These are phyloP conservation scores for Hypoxylon crocopeplum DNA, from an alignment of 495 filamentous ascomycete genomes.

Conservation along the genomic window DNA sequence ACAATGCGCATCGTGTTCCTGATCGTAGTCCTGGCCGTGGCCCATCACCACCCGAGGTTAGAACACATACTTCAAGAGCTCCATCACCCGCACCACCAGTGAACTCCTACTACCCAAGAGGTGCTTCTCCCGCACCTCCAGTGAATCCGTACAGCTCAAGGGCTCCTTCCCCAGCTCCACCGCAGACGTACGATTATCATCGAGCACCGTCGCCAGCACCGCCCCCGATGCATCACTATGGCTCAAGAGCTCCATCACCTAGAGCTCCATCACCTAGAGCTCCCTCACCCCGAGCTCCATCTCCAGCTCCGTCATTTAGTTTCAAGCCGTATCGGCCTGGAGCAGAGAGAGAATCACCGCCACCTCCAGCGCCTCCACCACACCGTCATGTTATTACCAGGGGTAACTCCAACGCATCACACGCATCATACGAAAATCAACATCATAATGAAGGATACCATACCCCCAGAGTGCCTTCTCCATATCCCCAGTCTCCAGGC, in stretches of 20 bases:
- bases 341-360: constrained; percentile 49
- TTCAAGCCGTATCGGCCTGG: constrained; percentile 50
- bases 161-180: constrained; percentile 40
- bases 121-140: constrained; percentile 44
- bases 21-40: constrained; percentile 29
- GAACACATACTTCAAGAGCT: constrained; percentile 39
- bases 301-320: constrained; percentile 51
- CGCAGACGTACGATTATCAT: constrained; percentile 27
- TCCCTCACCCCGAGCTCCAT: constrained; percentile 43
- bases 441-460: constrained; percentile 49
- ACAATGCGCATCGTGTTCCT: constrained; percentile 33
- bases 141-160: constrained; percentile 27
- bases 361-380: constrained; percentile 62
- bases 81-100: constrained; percentile 42
- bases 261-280: constrained; percentile 34
- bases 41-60: constrained; percentile 40
- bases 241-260: constrained; percentile 34
- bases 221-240: constrained; percentile 33
- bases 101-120: constrained; percentile 39
- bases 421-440: constrained; percentile 44
- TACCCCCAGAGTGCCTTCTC: constrained; percentile 59
- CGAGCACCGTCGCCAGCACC: constrained; percentile 35
- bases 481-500: constrained; percentile 68
- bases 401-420: constrained; percentile 42
- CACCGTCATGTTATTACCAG: constrained; percentile 51